Evolutionary conservation across 805 yeast species (phyloP), one percentile per base, ranked within the genome.

Genomic region (Saturnispora besseyi): DNA sequence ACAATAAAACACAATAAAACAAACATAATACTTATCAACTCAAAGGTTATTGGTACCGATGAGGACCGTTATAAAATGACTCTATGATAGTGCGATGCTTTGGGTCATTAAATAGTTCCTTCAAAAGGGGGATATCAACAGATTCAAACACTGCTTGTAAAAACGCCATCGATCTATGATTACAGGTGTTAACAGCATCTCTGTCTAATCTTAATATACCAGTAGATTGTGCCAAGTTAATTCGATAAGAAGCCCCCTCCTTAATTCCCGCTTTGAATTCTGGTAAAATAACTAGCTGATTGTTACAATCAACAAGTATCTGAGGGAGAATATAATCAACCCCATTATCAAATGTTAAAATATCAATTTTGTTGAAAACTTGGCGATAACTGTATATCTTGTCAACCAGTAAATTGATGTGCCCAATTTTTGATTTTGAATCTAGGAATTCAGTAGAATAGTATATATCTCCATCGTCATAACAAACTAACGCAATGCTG

Each of bases 401-500:
- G 21, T 33, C 31, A 11, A 6, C 31, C 7, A 44, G 18, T 24
- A 10, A 21, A 8, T n/a, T 32, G 7, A 44, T 21, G 5, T 34
- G 22, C 12, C n/a, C 30, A 18, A 22, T 3, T 9, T 44, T 12
- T 4, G 6, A 4, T 5, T 12, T n/a, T 3, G 38, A 6, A 9
- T 24, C 24, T 5, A 32, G 18, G 26, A 45, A 45, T 6, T 45
- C 42, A 36, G 26, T 36, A 29, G 22, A 28, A 18, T 28, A 45
- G n/a, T 13, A 44, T 44, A 51, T 50, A 4, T 21, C 13, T 10
- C 46, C 48, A 44, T 57, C 59, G 18, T 57, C 59, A 26, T 26
- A 15, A 24, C 54, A 49, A 3, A 58, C 48, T 2, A 54, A n/a
- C 5, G 56, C 46, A 22, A 51, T 32, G 7, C 40, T 44, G 29